These are phyloP conservation scores for Stereocaulon alpinum DNA, from an alignment of 495 filamentous ascomycete species.

Conservation along the genomic window DNA sequence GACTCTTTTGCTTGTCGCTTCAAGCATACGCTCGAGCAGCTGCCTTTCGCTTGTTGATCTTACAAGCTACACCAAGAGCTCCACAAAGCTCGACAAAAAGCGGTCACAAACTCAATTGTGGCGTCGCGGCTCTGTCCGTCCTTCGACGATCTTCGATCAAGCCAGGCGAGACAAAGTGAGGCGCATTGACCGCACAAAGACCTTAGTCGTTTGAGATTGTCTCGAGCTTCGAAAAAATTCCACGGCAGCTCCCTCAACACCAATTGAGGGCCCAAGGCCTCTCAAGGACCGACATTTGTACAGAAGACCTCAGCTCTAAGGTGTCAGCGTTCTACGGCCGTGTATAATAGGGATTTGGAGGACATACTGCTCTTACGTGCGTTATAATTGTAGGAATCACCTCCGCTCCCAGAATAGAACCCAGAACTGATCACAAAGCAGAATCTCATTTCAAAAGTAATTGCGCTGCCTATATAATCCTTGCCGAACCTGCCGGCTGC, in stretches of 20 bases:
- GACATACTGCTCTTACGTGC: slow-evolving; percentile 7
- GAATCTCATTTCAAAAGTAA: slow-evolving; percentile 2
- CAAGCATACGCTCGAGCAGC: background rate
- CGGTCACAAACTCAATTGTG: slow-evolving; percentile 17
- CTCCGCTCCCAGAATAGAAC: background rate
- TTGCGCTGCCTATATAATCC: background rate
- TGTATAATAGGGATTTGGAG: slow-evolving; percentile 14
- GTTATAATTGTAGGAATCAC: background rate
- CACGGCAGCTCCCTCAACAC: background rate
- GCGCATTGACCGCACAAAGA: slow-evolving; percentile 11
- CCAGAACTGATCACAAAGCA: background rate
- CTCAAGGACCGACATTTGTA: background rate
- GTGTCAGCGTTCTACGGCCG: slow-evolving; percentile 1
- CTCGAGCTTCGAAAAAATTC: background rate
- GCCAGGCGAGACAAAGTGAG: slow-evolving; percentile 4
- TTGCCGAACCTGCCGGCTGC: background rate
- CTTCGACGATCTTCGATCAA: slow-evolving; percentile 1
- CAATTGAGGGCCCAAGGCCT: slow-evolving; percentile 5
- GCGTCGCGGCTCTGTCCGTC: slow-evolving; percentile 11
- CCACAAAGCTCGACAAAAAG: slow-evolving; percentile 10
- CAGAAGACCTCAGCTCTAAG: background rate
- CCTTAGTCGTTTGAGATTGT: background rate
- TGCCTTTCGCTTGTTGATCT: slow-evolving; percentile 5
- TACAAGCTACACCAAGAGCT: background rate
- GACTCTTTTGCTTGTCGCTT: background rate